A percentile compares a stretch with the other conserved stretches of the same genome.
These are phyloP conservation scores for Excoecaria cochinchinensis DNA, from an alignment of 345 rosid species.

Conservation along the genomic window DNA sequence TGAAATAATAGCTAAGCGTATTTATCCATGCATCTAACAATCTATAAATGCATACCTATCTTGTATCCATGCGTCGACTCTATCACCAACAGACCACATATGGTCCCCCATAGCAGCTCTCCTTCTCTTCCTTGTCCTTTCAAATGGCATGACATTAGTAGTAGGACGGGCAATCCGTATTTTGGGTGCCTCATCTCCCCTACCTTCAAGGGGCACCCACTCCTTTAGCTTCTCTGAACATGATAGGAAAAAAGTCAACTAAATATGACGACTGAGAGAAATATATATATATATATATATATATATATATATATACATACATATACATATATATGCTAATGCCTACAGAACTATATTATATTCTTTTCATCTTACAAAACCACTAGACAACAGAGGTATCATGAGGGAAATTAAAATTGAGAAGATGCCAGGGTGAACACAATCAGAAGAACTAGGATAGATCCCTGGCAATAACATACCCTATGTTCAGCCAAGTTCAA, in stretches of 20 bases:
- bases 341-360: not conserved
- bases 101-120: constrained; percentile 72
- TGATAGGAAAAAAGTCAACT: constrained; percentile 24
- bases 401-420: not conserved
- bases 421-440: not conserved
- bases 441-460: not conserved
- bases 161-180: constrained; percentile 71
- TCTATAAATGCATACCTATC: constrained; percentile 52
- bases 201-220: constrained; percentile 73
- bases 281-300: too few relatives aligned
- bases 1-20: not conserved
- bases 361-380: not conserved
- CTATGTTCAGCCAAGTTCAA: not conserved
- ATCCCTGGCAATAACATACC: not conserved
- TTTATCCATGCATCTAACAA: not conserved
- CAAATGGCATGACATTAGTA: constrained; percentile 57
- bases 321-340: too few relatives aligned
- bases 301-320: too few relatives aligned
- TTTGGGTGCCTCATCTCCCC: constrained; percentile 61
- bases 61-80: constrained; percentile 80
- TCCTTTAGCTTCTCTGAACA: constrained; percentile 77
- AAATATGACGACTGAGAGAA: not conserved
- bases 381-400: not conserved
- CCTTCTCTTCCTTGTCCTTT: constrained; percentile 95
- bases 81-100: constrained; percentile 88